Percentiles rank a stretch among this genome's conserved stretches.
phyloP scores from a whole-genome alignment of 306 rosid genomes.

The Ormosia semicastrata region DNA sequence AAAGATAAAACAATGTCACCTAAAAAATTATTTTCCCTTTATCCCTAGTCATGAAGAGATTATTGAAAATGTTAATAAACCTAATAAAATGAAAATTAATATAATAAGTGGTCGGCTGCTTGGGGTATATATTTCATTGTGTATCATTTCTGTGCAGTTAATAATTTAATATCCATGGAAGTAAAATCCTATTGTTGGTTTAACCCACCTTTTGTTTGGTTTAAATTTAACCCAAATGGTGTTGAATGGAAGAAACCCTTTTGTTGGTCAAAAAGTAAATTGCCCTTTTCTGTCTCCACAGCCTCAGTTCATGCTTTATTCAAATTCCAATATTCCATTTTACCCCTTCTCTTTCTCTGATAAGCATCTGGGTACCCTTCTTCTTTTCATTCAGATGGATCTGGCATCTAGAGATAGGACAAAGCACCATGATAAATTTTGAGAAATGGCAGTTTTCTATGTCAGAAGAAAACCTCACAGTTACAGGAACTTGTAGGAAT shows the following conservation, averaged over 20 bases:
- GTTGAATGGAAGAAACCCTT: background rate
- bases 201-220: background rate
- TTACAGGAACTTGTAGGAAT: conserved; percentile 13
- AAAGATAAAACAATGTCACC: background rate
- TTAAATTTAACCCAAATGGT: background rate
- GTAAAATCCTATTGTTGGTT: background rate
- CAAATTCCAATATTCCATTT: conserved; percentile 17
- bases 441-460: conserved; percentile 8
- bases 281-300: background rate
- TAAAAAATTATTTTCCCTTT: background rate
- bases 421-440: conserved; percentile 14
- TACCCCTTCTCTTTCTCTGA: background rate
- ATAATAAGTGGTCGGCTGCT: background rate
- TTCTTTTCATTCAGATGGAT: conserved; percentile 21
- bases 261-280: conserved; percentile 1
- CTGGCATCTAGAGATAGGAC: conserved; percentile 16
- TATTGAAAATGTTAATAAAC: background rate
- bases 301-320: background rate
- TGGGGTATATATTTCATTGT: background rate
- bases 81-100: background rate
- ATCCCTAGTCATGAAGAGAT: background rate
- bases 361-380: background rate
- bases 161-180: background rate
- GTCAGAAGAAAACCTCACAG: conserved; percentile 23
- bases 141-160: background rate